phyloP scores from a whole-genome alignment of 129 eudicot species.

The Oenanthe sinensis region DNA sequence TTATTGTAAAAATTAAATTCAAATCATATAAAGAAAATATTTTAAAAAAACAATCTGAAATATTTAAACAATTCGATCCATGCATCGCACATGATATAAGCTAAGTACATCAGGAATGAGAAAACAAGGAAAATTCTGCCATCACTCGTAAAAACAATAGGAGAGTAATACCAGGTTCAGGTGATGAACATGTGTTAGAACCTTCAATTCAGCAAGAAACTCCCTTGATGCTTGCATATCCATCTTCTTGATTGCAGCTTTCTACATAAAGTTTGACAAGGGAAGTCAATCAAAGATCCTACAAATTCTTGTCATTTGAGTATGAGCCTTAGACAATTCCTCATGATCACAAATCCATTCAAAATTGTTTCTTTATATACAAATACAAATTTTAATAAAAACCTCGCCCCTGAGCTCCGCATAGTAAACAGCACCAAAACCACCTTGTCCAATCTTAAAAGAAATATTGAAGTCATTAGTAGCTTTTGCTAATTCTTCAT shows the following conservation, averaged over 20 bases:
- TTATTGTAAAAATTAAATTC: no score
- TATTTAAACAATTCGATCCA: no score
- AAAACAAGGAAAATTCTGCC: background rate
- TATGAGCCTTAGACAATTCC: background rate
- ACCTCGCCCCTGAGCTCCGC: slow-evolving; percentile 99
- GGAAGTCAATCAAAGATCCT: background rate
- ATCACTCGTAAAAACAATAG: background rate
- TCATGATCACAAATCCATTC: background rate
- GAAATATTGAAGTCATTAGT: slow-evolving; percentile 83
- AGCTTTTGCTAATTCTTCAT: slow-evolving; percentile 82
- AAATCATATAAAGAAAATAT: no score
- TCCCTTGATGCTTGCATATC: slow-evolving; percentile 16
- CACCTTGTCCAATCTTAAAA: slow-evolving; percentile 95
- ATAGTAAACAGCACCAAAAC: slow-evolving; percentile 94
- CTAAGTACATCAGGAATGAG: background rate
- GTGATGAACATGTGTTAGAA: slow-evolving; percentile 16
- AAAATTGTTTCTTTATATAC: background rate
- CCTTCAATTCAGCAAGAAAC: slow-evolving; percentile 15
- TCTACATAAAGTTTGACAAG: background rate
- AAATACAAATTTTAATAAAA: slow-evolving; percentile 12
- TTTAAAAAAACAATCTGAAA: no score
- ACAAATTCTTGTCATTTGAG: background rate
- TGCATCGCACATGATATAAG: no score
- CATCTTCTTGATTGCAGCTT: slow-evolving; percentile 15
- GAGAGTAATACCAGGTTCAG: slow-evolving; percentile 4